phyloP scores from a whole-genome alignment of 192 early-diverging fungal species.

The Coemansia aciculifera region DNA sequence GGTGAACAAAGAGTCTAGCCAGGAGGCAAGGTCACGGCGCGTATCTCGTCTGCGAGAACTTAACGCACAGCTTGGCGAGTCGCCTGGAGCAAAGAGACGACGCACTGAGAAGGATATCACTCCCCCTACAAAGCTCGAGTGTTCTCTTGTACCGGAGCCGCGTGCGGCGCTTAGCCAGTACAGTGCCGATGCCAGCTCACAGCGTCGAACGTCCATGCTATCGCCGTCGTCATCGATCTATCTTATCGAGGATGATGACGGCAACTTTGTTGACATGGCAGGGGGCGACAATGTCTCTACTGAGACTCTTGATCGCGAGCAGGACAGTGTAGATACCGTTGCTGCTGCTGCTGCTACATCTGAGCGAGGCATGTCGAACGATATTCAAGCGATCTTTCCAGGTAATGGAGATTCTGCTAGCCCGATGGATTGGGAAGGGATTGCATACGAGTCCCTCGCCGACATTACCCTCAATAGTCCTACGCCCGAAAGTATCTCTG shows the following conservation, averaged over 20 bases:
- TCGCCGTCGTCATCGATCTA: neutral
- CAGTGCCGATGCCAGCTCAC: neutral
- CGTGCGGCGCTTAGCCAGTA: neutral
- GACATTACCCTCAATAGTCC: neutral
- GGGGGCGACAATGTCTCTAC: neutral
- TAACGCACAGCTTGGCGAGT: neutral
- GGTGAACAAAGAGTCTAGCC: neutral
- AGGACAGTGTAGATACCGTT: neutral
- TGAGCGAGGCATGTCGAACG: neutral
- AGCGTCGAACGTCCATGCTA: neutral
- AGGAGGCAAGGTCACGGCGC: neutral
- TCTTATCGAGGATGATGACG: constrained; percentile 1
- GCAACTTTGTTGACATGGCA: neutral
- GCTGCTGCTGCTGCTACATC: neutral
- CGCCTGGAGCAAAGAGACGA: neutral
- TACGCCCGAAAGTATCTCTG: neutral
- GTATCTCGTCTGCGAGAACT: too few relatives aligned
- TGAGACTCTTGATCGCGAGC: neutral
- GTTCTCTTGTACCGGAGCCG: neutral
- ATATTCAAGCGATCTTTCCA: neutral
- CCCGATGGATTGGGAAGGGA: neutral
- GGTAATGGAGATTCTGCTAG: neutral
- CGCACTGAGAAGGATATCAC: neutral
- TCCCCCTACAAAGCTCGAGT: neutral
- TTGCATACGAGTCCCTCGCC: neutral